These are phyloP conservation scores for Gymnopilus junonius DNA, from an alignment of 768 basidiomycete species.

Conservation along the genomic window DNA sequence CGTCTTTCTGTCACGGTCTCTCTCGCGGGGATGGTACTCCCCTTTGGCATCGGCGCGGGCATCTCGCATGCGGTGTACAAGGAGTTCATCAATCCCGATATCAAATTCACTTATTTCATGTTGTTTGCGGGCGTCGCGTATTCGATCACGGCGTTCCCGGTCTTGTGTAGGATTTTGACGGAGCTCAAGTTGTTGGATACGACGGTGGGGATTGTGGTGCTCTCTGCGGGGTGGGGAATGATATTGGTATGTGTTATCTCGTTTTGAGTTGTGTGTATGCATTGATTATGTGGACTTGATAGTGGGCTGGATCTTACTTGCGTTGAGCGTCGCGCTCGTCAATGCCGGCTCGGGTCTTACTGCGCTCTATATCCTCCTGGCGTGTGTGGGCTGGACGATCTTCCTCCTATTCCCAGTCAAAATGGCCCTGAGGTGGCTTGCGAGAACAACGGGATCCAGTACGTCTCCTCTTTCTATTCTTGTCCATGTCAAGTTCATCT, in stretches of 20 bases:
- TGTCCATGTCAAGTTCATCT: background rate
- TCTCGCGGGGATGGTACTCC: slow-evolving; percentile 82
- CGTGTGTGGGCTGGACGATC: slow-evolving; percentile 80
- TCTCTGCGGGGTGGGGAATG: slow-evolving; percentile 90
- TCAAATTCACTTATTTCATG: slow-evolving; percentile 89
- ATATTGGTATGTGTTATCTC: slow-evolving; percentile 51
- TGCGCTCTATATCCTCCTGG: slow-evolving; percentile 84
- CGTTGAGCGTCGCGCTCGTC: slow-evolving; percentile 89
- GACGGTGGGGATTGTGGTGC: slow-evolving; percentile 88
- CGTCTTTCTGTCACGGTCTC: slow-evolving; percentile 72
- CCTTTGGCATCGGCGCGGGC: slow-evolving; percentile 84
- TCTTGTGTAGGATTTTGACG: slow-evolving; percentile 85
- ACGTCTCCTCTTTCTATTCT: slow-evolving; percentile 22
- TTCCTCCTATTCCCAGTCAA: slow-evolving; percentile 75
- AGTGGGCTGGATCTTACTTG: slow-evolving; percentile 88
- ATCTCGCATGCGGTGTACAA: slow-evolving; percentile 68
- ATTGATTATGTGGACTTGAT: background rate
- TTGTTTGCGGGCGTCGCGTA: slow-evolving; percentile 93
- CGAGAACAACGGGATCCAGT: slow-evolving; percentile 76
- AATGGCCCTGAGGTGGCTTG: slow-evolving; percentile 69
- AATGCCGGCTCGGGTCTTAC: slow-evolving; percentile 84
- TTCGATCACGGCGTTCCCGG: slow-evolving; percentile 87
- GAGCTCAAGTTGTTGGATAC: slow-evolving; percentile 93
- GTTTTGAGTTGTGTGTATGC: background rate
- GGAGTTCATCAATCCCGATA: slow-evolving; percentile 67